Base-by-base conservation (phyloP, 768 basidiomycete genomes). In the Lactarius quietus region DNA sequence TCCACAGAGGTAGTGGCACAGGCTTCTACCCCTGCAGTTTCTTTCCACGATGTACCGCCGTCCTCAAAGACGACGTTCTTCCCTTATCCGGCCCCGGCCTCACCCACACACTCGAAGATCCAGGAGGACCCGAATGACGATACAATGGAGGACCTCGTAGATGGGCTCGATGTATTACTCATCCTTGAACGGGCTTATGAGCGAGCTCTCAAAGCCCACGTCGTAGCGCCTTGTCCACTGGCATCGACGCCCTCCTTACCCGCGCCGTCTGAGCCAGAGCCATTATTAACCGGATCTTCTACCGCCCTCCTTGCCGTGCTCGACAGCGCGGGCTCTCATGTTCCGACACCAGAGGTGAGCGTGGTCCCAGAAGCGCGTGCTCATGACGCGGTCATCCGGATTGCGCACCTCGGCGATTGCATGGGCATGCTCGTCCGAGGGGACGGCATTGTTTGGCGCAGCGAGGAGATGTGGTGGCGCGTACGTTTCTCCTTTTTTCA, bases 381-480 rank as follows among this genome's bases (percentile, higher is more conserved):
- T 5, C 63, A 51, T 57, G 83, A 84, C 41, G 86, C 88, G 0
- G 85, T 90, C 48, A 82, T 95, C 45, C 84, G 86, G 66, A 86
- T 95, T 29, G 93, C 92, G 0, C 91, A 94, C 70, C 75, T 95
- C 9, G 93, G 93, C 10, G 93, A 95, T 71, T 93, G 93, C 73
- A 89, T 90, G 84, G 87, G 88, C 28, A 89, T 92, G 82, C 81
- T 97, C 26, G 86, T 98, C 23, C 85, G 95, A 3, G 87, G 83
- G 7, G 84, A 89, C 53, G 80, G 85, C 61, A 86, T 97, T 52
- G 84, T 86, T 1, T 97, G 93, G 87, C 82, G 94, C 36, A 90
- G 87, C 57, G 85, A 91, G 51, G 95, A 97, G 75, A 95, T 96
- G 92, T 95, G 94, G 86, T 94, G 93, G 84, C 83, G 81, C 17